Percentiles rank a stretch among this genome's conserved stretches.
Evolutionary conservation across 1,284 basidiomycete species (phyloP).

Genomic region (Cutaneotrichosporon dermatis): DNA sequence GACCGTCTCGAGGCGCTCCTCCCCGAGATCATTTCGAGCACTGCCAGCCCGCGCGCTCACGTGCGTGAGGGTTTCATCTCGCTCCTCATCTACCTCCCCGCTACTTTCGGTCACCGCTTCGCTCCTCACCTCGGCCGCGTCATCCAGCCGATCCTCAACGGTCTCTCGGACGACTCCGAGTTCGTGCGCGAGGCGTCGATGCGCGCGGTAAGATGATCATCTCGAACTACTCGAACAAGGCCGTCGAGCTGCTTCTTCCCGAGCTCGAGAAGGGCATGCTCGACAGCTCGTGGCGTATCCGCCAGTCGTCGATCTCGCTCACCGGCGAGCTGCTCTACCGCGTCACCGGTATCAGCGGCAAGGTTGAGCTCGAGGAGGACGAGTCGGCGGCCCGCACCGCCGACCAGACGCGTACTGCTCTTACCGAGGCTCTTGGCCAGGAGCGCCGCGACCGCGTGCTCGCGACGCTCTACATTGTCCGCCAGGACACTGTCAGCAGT

Average conservation of each 20-base stretch:
- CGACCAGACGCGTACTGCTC: constrained; percentile 76
- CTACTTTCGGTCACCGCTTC: constrained; percentile 92
- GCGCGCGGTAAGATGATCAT: constrained; percentile 98
- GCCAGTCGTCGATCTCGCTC: constrained; percentile 89
- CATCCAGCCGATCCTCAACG: constrained; percentile 85
- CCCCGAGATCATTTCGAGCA: constrained; percentile 89
- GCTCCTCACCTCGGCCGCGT: constrained; percentile 93
- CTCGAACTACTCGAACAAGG: constrained; percentile 85
- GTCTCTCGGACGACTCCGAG: constrained; percentile 90
- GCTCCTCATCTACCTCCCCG: constrained; percentile 89
- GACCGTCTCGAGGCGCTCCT: constrained; percentile 91
- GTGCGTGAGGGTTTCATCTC: constrained; percentile 99
- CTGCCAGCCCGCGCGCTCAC: constrained; percentile 81
- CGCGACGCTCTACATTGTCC: constrained; percentile 80
- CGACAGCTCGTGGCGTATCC: constrained; percentile 89
- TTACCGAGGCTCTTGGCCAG: constrained; percentile 80
- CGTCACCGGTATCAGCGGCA: constrained; percentile 94
- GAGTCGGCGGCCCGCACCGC: constrained; percentile 60
- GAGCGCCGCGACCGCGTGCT: constrained; percentile 88
- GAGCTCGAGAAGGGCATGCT: constrained; percentile 95
- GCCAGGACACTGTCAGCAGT: constrained; percentile 85
- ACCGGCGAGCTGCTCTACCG: constrained; percentile 96
- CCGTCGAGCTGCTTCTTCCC: constrained; percentile 89
- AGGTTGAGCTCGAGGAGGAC: constrained; percentile 80
- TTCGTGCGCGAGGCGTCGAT: constrained; percentile 93